phyloP scores from a whole-genome alignment of 495 filamentous ascomycete genomes.

The Mytilinidion resinicola region DNA sequence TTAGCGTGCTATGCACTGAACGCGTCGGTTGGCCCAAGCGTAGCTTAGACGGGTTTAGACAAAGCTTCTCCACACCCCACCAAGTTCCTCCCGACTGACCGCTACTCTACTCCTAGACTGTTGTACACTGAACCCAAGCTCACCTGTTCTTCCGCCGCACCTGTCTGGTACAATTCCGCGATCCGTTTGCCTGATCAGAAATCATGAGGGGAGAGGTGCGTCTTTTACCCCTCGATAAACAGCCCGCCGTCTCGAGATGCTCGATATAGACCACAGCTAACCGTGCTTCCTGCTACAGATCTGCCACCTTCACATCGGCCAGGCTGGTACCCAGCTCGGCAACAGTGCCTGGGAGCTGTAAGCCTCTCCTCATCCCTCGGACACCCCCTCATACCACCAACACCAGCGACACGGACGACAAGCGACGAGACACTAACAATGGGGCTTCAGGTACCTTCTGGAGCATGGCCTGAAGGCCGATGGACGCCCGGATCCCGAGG shows the following conservation, averaged over 20 bases:
- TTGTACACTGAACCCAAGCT: no score
- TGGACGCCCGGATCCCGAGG: conserved; percentile 60
- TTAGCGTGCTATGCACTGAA: no score
- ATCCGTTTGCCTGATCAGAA: neutral
- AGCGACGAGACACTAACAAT: conserved; percentile 4
- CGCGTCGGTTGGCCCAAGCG: no score
- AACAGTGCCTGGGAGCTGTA: conserved; percentile 96
- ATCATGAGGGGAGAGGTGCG: conserved; percentile 29
- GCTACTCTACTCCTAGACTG: no score
- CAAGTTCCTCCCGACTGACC: no score
- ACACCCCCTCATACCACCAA: neutral
- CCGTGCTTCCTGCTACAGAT: conserved; percentile 46
- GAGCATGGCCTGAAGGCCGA: conserved; percentile 82
- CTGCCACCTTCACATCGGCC: conserved; percentile 85
- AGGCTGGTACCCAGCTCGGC: conserved; percentile 88
- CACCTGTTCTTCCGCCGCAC: no score
- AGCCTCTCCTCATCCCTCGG: conserved; percentile 29
- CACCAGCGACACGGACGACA: neutral
- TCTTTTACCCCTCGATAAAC: neutral
- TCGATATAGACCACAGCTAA: conserved; percentile 12
- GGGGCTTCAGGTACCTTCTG: conserved; percentile 64
- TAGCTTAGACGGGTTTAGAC: no score
- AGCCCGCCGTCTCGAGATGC: no score
- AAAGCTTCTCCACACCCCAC: no score
- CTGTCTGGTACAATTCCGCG: no score